phyloP scores from a whole-genome alignment of 176 grass and related monocot genomes.

The Avena sativa region DNA sequence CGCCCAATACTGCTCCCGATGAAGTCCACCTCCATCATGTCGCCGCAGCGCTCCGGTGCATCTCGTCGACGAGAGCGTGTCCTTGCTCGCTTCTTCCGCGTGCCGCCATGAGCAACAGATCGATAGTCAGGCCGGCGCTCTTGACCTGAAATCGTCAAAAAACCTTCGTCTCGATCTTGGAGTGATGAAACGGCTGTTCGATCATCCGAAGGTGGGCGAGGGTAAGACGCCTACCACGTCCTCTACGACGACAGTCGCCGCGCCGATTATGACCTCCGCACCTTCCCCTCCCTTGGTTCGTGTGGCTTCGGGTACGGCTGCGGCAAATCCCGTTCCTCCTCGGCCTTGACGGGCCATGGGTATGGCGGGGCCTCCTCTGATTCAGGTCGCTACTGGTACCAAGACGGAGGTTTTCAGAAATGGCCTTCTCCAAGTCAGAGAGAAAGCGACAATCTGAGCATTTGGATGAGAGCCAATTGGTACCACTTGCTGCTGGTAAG shows the following conservation, averaged over 20 bases:
- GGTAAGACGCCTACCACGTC: constrained; percentile 21
- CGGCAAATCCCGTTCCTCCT: background rate
- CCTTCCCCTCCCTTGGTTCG: background rate
- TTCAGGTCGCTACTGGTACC: background rate
- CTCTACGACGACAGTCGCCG: background rate
- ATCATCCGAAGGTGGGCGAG: background rate
- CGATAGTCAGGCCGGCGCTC: too few relatives aligned
- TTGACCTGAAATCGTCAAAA: constrained; percentile 22
- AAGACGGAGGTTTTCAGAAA: background rate
- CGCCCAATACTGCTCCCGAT: too few relatives aligned
- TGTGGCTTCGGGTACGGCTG: background rate
- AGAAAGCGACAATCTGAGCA: background rate
- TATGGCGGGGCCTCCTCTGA: background rate
- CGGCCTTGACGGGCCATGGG: background rate
- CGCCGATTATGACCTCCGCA: constrained; percentile 19
- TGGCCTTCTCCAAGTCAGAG: background rate
- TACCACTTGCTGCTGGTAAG: constrained; percentile 15
- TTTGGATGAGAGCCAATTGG: constrained; percentile 17
- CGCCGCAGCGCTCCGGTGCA: too few relatives aligned
- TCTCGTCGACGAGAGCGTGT: too few relatives aligned
- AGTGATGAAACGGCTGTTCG: background rate
- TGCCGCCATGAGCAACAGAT: background rate
- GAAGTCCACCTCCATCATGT: too few relatives aligned
- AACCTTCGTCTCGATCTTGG: background rate
- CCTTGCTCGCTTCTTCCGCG: too few relatives aligned